Conservation (phyloP, 192 early-diverging fungal species). For the Coemansia umbellata region DNA sequence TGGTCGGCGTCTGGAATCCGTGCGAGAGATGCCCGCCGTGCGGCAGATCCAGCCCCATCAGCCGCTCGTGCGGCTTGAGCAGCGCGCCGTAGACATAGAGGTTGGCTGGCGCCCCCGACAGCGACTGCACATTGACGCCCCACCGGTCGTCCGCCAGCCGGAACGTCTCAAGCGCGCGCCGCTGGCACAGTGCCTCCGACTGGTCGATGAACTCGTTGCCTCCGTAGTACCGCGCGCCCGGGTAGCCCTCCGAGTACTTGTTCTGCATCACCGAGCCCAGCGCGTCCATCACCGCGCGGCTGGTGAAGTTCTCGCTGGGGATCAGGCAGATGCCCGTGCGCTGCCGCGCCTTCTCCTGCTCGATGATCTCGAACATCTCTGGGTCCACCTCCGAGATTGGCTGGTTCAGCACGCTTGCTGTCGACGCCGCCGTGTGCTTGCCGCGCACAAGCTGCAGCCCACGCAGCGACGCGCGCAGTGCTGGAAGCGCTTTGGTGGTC, state of each 20-base stretch:
- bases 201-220: constrained; percentile 98
- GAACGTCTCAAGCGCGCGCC: constrained; percentile 94
- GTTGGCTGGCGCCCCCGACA: constrained; percentile 96
- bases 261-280: constrained; percentile 98
- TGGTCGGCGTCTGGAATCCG: constrained; percentile 94
- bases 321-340: constrained; percentile 89
- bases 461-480: constrained; percentile 2
- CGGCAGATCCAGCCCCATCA: constrained; percentile 97
- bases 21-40: constrained; percentile 99
- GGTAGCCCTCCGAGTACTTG: constrained; percentile 99
- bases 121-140: constrained; percentile 97
- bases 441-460: neutral
- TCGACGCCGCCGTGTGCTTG: constrained; percentile 16
- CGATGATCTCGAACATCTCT: constrained; percentile 91
- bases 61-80: constrained; percentile 92
- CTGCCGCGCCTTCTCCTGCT: constrained; percentile 93
- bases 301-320: constrained; percentile 99
- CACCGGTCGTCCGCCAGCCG: constrained; percentile 75
- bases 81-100: constrained; percentile 95
- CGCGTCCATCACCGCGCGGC: constrained; percentile 90
- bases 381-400: constrained; percentile 76
- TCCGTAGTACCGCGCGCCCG: constrained; percentile 96
- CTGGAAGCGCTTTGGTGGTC: neutral
- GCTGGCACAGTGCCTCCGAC: constrained; percentile 90
- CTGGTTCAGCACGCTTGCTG: constrained; percentile 62